phyloP scores from a whole-genome alignment of 2,329 filamentous ascomycete genomes.

The Beauveria sp. region DNA sequence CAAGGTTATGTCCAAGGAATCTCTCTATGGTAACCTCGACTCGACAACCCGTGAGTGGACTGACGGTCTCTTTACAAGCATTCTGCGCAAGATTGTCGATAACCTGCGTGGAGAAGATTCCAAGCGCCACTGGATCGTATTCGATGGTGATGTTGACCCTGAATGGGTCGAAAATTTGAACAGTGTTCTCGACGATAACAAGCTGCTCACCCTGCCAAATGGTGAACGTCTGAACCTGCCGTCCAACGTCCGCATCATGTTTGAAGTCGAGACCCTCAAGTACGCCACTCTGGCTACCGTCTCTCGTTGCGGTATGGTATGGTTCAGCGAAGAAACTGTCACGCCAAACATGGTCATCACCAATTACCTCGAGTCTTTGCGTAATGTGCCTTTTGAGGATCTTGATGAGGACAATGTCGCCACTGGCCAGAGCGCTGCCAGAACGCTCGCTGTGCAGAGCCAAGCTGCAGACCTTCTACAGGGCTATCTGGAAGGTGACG shows the following conservation, averaged over 20 bases:
- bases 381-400: slow-evolving; percentile 82
- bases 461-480: slow-evolving; percentile 74
- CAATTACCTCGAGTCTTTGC: slow-evolving; percentile 81
- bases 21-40: slow-evolving; percentile 89
- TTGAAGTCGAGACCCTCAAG: slow-evolving; percentile 95
- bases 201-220: slow-evolving; percentile 91
- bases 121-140: slow-evolving; percentile 98
- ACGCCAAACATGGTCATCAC: slow-evolving; percentile 86
- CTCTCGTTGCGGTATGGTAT: slow-evolving; percentile 99
- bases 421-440: slow-evolving; percentile 66
- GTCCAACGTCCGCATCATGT: slow-evolving; percentile 96
- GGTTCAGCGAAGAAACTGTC: slow-evolving; percentile 98
- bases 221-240: slow-evolving; percentile 95
- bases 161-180: slow-evolving; percentile 99
- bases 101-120: slow-evolving; percentile 94
- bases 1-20: slow-evolving; percentile 99
- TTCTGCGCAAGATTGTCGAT: slow-evolving; percentile 95
- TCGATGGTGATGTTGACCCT: slow-evolving; percentile 97
- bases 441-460: slow-evolving; percentile 70
- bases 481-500: slow-evolving; percentile 66
- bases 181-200: slow-evolving; percentile 98
- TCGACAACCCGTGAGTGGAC: slow-evolving; percentile 98
- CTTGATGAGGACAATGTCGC: slow-evolving; percentile 84
- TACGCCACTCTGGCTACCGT: slow-evolving; percentile 98
- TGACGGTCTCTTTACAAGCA: slow-evolving; percentile 95